A percentile compares a stretch with the other conserved stretches of the same genome.
Evolutionary conservation across 495 filamentous ascomycete genomes (phyloP).

Genomic region (Tuber calosporum): DNA sequence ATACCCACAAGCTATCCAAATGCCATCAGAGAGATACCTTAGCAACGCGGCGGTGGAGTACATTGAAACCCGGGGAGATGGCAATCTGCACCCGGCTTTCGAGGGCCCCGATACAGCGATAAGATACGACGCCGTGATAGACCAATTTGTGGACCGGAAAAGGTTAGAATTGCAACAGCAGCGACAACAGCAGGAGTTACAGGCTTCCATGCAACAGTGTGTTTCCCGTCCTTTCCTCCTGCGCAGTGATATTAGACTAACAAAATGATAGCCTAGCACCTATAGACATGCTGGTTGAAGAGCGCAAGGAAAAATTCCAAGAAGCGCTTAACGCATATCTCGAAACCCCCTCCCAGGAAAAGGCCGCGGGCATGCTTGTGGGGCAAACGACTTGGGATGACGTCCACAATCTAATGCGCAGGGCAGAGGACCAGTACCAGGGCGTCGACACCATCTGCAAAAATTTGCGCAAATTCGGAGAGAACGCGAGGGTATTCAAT

Average conservation of each 20-base stretch:
- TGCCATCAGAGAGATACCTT: neutral
- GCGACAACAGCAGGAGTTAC: constrained; percentile 2
- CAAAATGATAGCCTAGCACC: neutral
- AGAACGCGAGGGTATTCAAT: neutral
- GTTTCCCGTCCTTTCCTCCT: neutral
- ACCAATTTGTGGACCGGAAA: neutral
- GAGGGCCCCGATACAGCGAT: neutral
- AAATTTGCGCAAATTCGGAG: neutral
- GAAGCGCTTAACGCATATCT: neutral
- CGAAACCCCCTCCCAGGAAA: neutral
- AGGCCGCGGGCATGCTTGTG: neutral
- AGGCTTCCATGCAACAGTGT: neutral
- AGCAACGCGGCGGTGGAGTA: neutral
- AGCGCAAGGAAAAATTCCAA: neutral
- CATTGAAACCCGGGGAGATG: neutral
- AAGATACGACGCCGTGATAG: neutral
- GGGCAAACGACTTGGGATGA: neutral
- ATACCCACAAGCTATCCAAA: neutral
- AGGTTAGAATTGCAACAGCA: neutral
- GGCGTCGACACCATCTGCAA: neutral
- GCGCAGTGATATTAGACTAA: neutral
- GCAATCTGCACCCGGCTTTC: neutral
- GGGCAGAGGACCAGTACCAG: neutral
- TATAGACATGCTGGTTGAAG: neutral
- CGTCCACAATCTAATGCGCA: neutral